Evolutionary conservation across 495 filamentous ascomycete genomes (phyloP).

Genomic region (Lophium mytilinum): DNA sequence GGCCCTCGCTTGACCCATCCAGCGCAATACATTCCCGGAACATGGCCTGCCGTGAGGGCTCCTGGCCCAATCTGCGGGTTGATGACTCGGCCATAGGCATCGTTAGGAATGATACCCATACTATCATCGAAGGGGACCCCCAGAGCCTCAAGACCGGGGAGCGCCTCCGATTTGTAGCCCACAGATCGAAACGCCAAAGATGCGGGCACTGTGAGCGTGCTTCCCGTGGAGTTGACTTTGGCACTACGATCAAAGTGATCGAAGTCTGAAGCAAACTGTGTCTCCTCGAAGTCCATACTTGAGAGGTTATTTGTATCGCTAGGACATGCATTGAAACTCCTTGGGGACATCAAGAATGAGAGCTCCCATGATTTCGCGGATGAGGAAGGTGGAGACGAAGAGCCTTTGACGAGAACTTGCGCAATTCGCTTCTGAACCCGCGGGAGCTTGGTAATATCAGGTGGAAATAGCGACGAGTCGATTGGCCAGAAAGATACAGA

Average conservation of each 20-base stretch:
- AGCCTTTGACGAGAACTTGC: conserved; percentile 70
- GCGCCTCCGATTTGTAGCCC: conserved; percentile 73
- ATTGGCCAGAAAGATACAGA: conserved; percentile 64
- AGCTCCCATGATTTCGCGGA: conserved; percentile 69
- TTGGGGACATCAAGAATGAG: conserved; percentile 71
- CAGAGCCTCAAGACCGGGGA: conserved; percentile 68
- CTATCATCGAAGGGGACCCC: conserved; percentile 68
- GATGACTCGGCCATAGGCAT: conserved; percentile 67
- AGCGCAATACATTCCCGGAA: conserved; percentile 84
- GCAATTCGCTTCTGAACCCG: conserved; percentile 67
- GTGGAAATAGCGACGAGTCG: conserved; percentile 51
- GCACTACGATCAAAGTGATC: conserved; percentile 46
- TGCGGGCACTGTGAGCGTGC: conserved; percentile 42
- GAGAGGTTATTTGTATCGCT: conserved; percentile 42
- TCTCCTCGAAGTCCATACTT: conserved; percentile 60
- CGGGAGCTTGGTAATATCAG: conserved; percentile 53
- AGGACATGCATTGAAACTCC: conserved; percentile 50
- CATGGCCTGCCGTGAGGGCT: conserved; percentile 31
- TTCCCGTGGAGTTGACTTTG: conserved; percentile 42
- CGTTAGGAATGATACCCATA: conserved; percentile 76
- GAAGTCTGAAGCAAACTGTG: conserved; percentile 40
- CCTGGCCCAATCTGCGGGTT: conserved; percentile 27
- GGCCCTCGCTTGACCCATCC: conserved; percentile 97
- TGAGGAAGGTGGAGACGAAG: conserved; percentile 39
- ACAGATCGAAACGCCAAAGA: conserved; percentile 80